Evolutionary conservation across 2,329 filamentous ascomycete genomes (phyloP), one percentile per base, ranked within the genome.

Genomic region (Cladosporium colombiae): DNA sequence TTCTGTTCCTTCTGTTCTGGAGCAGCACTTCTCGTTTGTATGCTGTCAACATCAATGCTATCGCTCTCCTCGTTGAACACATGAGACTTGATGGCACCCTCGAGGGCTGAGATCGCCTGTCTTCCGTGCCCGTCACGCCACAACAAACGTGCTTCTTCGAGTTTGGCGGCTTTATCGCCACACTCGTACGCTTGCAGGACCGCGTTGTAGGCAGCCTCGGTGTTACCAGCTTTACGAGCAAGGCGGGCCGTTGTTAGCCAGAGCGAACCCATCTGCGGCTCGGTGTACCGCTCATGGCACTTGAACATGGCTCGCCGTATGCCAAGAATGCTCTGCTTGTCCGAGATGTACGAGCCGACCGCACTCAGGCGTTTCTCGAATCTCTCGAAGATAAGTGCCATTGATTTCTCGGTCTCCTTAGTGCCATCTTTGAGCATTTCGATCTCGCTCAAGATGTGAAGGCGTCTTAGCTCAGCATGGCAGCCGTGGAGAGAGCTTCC

Each of bases 121-220:
- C 95, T 88, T 75, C 94, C 92, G 73, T 97, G 91, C 0, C 92
- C 92, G 76, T 97, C 93, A 71, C 91, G 92, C 93, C 95, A 99
- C 8, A 98, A 81, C 33, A 99, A 83, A 67, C 93, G 89, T 1
- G 95, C 93, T 76, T 99, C 94, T 76, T 99, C 96, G 67, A 99
- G 95, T 11, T 92, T 94, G 13, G 94, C 92, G 2, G 91, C 92
- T 66, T 91, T 89, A 70, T 97, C 92, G 23, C 92, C 91, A 13
- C 97, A 85, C 67, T 90, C 87, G 25, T 91, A 90, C 13, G 96
- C 95, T 78, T 95, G 92, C 2, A 98, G 84, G 27, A 98, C 92
- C 16, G 94, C 93, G 75, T 96, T 95, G 80, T 97, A 97, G 0
- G 95, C 96, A 71, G 94, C 93, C 64, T 92, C 89, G 63, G 89